Conservation (phyloP, 768 basidiomycete species). For the Hygrocybe punicea region DNA sequence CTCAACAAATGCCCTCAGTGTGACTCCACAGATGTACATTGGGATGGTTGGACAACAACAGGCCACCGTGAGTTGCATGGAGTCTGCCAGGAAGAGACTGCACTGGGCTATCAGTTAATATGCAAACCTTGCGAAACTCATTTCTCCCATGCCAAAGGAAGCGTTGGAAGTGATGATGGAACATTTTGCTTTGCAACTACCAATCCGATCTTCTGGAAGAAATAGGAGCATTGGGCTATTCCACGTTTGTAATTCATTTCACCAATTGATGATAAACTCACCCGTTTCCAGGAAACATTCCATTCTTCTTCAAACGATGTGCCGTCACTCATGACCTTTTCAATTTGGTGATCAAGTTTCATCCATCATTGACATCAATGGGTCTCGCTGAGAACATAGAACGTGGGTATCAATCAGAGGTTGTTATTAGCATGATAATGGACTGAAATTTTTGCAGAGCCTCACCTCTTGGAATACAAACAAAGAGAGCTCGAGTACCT, state of each 20-base stretch:
- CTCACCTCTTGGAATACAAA: slow-evolving; percentile 22
- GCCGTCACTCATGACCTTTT: too few relatives aligned
- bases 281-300: slow-evolving; percentile 2
- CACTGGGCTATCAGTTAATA: slow-evolving; percentile 3
- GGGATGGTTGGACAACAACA: slow-evolving; percentile 2
- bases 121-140: slow-evolving; percentile 3
- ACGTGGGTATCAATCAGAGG: background rate
- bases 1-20: slow-evolving; percentile 1
- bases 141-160: background rate
- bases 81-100: slow-evolving; percentile 2
- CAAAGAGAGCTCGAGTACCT: slow-evolving; percentile 16
- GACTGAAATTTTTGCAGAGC: too few relatives aligned
- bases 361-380: background rate
- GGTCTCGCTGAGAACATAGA: background rate
- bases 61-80: slow-evolving; percentile 5
- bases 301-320: background rate
- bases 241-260: slow-evolving; percentile 1
- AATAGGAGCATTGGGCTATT: slow-evolving; percentile 3
- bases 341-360: too few relatives aligned
- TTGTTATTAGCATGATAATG: too few relatives aligned
- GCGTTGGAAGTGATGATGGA: background rate
- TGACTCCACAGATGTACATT: background rate
- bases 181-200: slow-evolving; percentile 2
- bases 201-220: slow-evolving; percentile 1
- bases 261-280: background rate